Evolutionary conservation across 1,139 yeast species (phyloP), one percentile per base, ranked within the genome.

Genomic region (Kodamaea derodonti): DNA sequence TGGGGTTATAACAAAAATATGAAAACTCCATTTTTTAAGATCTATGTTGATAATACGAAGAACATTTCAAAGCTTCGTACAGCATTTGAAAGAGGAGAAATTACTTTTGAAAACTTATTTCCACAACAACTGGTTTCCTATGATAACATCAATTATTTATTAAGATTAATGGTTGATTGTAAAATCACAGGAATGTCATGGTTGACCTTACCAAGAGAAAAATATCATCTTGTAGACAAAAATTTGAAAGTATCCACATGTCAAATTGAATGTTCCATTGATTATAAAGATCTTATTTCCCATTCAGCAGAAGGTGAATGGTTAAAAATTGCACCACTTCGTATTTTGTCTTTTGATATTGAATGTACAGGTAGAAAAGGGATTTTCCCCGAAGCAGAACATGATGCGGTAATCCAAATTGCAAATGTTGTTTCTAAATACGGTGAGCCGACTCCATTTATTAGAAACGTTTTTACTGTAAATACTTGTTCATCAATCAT

Each of bases 361-460:
- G 99, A 94, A 62, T 94, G 99, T 73, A 95, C 98, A 5, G 98
- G 98, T 33, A 78, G 99, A 60, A 85, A 87, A 45, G 98, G 98
- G 35, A 75, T 92, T 14, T 94, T 94, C 58, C 98, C 99, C 0
- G 98, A 94, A 55, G 84, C 99, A 1, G 84, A 85, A 41, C 75
- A 79, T 32, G 99, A 94, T 60, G 84, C 96, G 0, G 96, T 94
- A 7, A 94, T 94, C 53, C 98, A 94, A 59, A 92, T 94, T 45
- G 98, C 98, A 4, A 92, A 88, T 52, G 96, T 90, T 16, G 95
- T 92, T 2, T 83, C 84, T 52, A 69, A 74, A 36, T 83, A 83
- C 39, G 98, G 97, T 33, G 90, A 84, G 27, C 42, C 65, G 11
- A 74, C 78, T 37, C 98, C 98, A 1, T 94, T 94, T 57, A 81